Evolutionary conservation across 192 early-diverging fungal genomes (phyloP).

Genomic region (Backusella tarrabulga): DNA sequence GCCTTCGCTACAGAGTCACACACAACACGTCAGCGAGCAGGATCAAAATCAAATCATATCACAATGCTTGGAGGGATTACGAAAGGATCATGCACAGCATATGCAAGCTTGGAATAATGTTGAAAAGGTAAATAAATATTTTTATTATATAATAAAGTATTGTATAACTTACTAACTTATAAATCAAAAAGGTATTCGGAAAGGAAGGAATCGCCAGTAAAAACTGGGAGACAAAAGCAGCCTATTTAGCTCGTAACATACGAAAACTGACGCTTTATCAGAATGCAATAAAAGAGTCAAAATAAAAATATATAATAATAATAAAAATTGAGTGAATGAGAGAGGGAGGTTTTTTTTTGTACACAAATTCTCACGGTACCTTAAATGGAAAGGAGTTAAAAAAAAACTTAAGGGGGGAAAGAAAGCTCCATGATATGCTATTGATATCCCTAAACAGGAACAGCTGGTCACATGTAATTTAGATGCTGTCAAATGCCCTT

Average conservation of each 20-base stretch:
- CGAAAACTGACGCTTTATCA: not conserved
- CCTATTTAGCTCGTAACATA: not conserved
- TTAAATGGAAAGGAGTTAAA: not conserved
- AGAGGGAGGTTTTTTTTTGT: not conserved
- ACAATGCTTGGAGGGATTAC: not conserved
- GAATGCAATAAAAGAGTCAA: not conserved
- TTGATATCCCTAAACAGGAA: not conserved
- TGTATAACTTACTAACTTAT: not conserved
- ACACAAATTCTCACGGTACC: not conserved
- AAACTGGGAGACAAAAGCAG: not conserved
- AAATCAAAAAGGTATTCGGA: not conserved
- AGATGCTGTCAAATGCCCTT: conserved; percentile 15
- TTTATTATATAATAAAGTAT: too few species aligned
- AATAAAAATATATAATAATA: not conserved
- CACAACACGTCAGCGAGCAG: not conserved
- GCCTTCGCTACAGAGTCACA: not conserved
- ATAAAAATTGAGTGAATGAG: not conserved
- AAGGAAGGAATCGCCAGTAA: not conserved
- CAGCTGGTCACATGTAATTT: not conserved
- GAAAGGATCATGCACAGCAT: not conserved
- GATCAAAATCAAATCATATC: not conserved
- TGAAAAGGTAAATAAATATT: not conserved
- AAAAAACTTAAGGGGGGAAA: not conserved
- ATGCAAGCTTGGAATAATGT: not conserved
- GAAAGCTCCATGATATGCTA: not conserved